Evolutionary conservation across 2,329 filamentous ascomycete species (phyloP), one percentile per base, ranked within the genome.

Genomic region (Xylaria sp.): DNA sequence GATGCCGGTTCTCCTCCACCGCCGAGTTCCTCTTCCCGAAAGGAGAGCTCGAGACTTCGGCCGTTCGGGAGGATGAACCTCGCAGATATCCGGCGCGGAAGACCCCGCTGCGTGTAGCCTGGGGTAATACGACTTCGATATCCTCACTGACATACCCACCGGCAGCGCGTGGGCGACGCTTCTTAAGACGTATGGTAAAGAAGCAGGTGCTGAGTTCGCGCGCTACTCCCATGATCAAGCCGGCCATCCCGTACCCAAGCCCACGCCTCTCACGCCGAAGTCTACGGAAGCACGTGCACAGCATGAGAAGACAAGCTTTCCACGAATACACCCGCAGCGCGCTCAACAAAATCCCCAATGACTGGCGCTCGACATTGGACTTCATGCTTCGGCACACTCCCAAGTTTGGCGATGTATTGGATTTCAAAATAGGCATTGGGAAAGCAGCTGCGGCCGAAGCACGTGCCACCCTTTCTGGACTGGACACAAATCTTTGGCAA

Each of bases 401-500:
- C 9, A 65, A 68, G 5, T 69, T 72, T 13, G 72, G 69, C 15
- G 65, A 72, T 38, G 61, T 68, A 36, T 56, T 75, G 31, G 61
- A 76, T 62, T 74, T 77, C 61, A 73, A 72, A 42, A 67, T 77
- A 9, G 63, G 70, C n/a, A 70, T 78, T 31, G 73, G 73, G 20
- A 73, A 53, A 50, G 66, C 53, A n/a, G 65, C 69, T 13, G 72
- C 73, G 6, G 69, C 65, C 17, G 67, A 73, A 47, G 71, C 74
- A n/a, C 71, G 68, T 6, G 45, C 64, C 31, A 11, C 61, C 2
- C 67, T 76, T 13, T 72, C 69, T 15, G 69, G 68, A 6, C 63
- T 71, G 25, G 73, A 76, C 58, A 73, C 70, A 10, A 72, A 69
- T 44, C 63, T 76, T 25, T 63, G 67, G 55, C 69, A 71, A 25